phyloP scores from a whole-genome alignment of 202 grass and related monocot species.

The Musa balbisiana region DNA sequence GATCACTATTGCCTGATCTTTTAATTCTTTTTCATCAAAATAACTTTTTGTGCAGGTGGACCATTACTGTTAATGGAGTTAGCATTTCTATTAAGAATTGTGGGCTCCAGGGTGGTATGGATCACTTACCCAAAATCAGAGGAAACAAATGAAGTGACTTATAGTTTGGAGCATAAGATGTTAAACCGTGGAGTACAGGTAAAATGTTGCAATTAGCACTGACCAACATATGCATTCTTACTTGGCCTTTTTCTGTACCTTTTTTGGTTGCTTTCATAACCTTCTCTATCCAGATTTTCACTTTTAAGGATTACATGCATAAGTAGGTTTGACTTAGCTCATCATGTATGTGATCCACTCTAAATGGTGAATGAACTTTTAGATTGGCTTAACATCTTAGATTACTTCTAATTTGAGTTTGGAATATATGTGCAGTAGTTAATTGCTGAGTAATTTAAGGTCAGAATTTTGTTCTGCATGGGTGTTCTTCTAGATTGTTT shows the following conservation, averaged over 20 bases:
- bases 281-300: not conserved
- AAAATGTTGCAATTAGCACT: not conserved
- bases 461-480: no score
- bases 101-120: slow-evolving; percentile 66
- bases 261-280: not conserved
- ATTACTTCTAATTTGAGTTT: not conserved
- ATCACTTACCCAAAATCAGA: slow-evolving; percentile 75
- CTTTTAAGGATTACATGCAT: not conserved
- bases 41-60: slow-evolving; percentile 50
- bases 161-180: slow-evolving; percentile 89
- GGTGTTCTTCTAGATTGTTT: no score
- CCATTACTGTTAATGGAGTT: slow-evolving; percentile 91
- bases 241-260: not conserved
- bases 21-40: not conserved
- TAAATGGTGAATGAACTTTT: not conserved
- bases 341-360: not conserved
- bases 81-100: slow-evolving; percentile 75
- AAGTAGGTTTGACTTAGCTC: not conserved
- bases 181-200: slow-evolving; percentile 74
- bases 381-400: not conserved
- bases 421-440: not conserved
- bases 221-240: not conserved
- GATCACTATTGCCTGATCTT: no score
- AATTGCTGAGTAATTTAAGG: not conserved
- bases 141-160: slow-evolving; percentile 60